Base-by-base conservation (phyloP, 2,329 filamentous ascomycete species). In the Dactylonectria estremocensis region DNA sequence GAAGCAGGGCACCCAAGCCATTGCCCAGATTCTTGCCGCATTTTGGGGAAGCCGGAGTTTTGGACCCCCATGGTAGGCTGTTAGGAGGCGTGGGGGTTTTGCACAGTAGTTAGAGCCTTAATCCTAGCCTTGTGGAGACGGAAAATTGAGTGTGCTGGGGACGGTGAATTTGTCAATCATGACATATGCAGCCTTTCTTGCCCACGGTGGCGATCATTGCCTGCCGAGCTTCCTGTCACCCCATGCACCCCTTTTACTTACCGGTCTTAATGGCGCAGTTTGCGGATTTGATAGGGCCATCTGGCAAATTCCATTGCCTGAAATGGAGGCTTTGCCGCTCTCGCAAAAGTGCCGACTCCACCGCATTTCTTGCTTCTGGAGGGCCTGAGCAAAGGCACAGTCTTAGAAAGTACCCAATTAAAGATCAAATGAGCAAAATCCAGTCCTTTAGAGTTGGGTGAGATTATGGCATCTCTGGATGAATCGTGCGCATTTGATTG, bases 151-250 rank as follows among this genome's bases (percentile, higher is more conserved):
- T 24, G 18, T n/a, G 24, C 24, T 7, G 43, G 7, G 6, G 16
- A 22, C n/a, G 45, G 20, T 16, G 5, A 20, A 61, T 62, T 56
- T 61, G 52, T 66, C 52, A 66, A 48, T 13, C n/a, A 62, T 62
- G 58, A 62, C 64, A 62, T 33, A 53, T 52, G 28, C 45, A 7
- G 48, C 35, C 9, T 48, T 54, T 45, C 45, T 14, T 55, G 18
- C 18, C 48, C 13, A 16, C 24, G 14, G 56, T 13, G 61, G 20
- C 43, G 45, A 64, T 59, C 61, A 35, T 40, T 64, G 61, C 54
- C 61, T 58, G 61, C 54, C 46, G 24, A 46, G 35, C 46, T 35
- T 50, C 52, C 33, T 14, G 57, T 6, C 11, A n/a, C 14, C 16
- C n/a, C 13, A 7, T n/a, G 7, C 33, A 1, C 10, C 8, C 46